Base-by-base conservation (phyloP, 768 basidiomycete genomes). In the Xerocomellus chrysenteron region DNA sequence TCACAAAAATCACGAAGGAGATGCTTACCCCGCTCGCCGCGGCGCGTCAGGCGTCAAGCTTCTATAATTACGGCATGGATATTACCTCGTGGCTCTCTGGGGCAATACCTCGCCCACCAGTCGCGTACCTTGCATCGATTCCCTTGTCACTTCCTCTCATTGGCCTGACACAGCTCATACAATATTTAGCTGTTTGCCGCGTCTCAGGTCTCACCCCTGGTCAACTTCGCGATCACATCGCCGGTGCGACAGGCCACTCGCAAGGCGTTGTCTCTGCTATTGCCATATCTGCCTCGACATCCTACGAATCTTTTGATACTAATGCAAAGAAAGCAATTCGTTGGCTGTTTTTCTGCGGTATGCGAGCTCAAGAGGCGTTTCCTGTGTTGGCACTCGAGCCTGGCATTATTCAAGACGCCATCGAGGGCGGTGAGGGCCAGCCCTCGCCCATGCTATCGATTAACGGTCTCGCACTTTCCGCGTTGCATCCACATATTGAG, bases 201-300 rank as follows among this genome's bases (percentile, higher is more conserved):
- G 86, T 92, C 53, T 78, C 86, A 21, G 83, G 85, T 54, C 74
- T 92, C 42, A 85, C 84, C 9, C 94, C 94, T 1, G 91, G 86
- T 10, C 84, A 95, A 66, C 80, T 97, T 70, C 85, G 90, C 39
- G 74, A 79, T 45, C 82, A 82, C 45, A 80, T 98, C 52, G 78
- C 83, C 11, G 96, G 96, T 35, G 85, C 94, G 3, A 98, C 97
- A 16, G 97, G 97, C 33, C 97, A 99, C 75, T 98, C 95, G 2
- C 96, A 98, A 73, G 97, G 97, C 62, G 85, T 99, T 64, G 87
- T 97, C 47, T 92, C 95, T 13, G 97, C 97, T n/a, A 83, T 95
- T 50, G 87, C 83, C 39, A 85, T 98, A 65, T 82, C 95, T 8
- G 85, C 91, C 5, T 93, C 94, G 5, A 78, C 79, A 17, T 84